These are phyloP conservation scores for Escovopsis weberi DNA, from an alignment of 2,329 filamentous ascomycete genomes.

Conservation along the genomic window DNA sequence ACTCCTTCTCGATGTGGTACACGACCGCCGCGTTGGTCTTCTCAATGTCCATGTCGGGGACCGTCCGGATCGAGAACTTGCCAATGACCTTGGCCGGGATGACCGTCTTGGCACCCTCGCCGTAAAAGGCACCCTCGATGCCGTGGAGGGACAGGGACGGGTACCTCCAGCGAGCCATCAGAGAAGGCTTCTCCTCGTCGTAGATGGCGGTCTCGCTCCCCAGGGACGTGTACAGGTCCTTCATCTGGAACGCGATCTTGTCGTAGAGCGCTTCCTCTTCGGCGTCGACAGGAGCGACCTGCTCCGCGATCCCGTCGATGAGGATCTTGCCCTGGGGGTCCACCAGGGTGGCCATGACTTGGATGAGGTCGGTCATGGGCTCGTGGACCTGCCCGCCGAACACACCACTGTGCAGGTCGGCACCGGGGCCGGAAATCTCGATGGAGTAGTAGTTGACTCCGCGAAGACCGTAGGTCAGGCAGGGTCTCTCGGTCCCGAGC, in stretches of 20 bases:
- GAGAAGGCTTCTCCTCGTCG: constrained; percentile 74
- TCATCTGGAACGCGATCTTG: constrained; percentile 88
- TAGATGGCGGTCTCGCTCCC: constrained; percentile 81
- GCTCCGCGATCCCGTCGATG: constrained; percentile 85
- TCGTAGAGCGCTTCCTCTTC: constrained; percentile 84
- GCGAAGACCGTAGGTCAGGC: constrained; percentile 89
- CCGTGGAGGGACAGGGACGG: constrained; percentile 91
- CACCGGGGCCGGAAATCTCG: constrained; percentile 77
- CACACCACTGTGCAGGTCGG: constrained; percentile 91
- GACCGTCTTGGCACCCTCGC: constrained; percentile 91
- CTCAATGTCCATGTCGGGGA: constrained; percentile 92
- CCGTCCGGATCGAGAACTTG: constrained; percentile 96
- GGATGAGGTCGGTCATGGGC: constrained; percentile 92
- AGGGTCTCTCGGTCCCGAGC: constrained; percentile 97
- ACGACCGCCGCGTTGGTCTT: constrained; percentile 76
- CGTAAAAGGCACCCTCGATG: constrained; percentile 86
- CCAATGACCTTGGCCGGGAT: constrained; percentile 96
- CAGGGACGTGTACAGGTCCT: constrained; percentile 81
- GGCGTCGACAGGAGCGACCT: constrained; percentile 75
- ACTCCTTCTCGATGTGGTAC: constrained; percentile 70
- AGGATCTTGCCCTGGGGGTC: constrained; percentile 84
- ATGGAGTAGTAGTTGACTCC: constrained; percentile 97
- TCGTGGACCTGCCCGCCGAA: constrained; percentile 95
- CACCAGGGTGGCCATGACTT: constrained; percentile 69
- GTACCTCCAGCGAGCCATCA: constrained; percentile 94